Percentiles rank a stretch among this genome's conserved stretches.
These are phyloP conservation scores for Hypomontagnella monticulosa DNA, from an alignment of 495 filamentous ascomycete genomes.

Conservation along the genomic window DNA sequence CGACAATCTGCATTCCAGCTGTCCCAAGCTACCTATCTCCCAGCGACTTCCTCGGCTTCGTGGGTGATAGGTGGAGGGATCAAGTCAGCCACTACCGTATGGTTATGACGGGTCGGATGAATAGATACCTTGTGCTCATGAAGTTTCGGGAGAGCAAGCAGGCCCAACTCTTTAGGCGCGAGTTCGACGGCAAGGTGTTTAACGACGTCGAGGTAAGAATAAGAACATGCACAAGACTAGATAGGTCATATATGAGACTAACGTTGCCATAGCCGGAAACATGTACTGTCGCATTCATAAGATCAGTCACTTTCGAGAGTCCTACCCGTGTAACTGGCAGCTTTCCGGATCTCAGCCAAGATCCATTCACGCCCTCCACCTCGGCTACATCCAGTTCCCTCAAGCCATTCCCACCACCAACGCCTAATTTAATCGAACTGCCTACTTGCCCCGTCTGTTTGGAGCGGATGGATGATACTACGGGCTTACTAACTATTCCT, in stretches of 20 bases:
- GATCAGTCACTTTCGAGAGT: constrained; percentile 76
- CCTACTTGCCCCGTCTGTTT: constrained; percentile 97
- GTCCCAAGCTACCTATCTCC: constrained; percentile 94
- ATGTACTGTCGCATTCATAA: constrained; percentile 95
- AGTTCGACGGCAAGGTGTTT: constrained; percentile 95
- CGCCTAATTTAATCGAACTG: constrained; percentile 86
- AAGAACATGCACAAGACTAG: too few relatives aligned
- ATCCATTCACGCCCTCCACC: constrained; percentile 70
- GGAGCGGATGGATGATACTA: constrained; percentile 98
- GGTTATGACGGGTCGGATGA: constrained; percentile 87
- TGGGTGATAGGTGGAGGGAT: constrained; percentile 88
- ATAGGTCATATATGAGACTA: constrained; percentile 25
- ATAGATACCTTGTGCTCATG: constrained; percentile 97
- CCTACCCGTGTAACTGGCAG: constrained; percentile 50
- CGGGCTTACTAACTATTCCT: constrained; percentile 90
- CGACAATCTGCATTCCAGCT: constrained; percentile 92
- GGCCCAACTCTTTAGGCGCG: constrained; percentile 81
- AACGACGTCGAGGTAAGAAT: constrained; percentile 87
- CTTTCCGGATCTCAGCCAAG: constrained; percentile 69
- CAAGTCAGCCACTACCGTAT: constrained; percentile 95
- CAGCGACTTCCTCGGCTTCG: constrained; percentile 89
- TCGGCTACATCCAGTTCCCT: constrained; percentile 64
- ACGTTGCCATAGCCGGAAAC: constrained; percentile 77
- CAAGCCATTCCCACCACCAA: constrained; percentile 91
- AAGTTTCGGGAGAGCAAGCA: constrained; percentile 82